Conservation (phyloP, 371 early-diverging fungal species). For the Mortierella sp. region DNA sequence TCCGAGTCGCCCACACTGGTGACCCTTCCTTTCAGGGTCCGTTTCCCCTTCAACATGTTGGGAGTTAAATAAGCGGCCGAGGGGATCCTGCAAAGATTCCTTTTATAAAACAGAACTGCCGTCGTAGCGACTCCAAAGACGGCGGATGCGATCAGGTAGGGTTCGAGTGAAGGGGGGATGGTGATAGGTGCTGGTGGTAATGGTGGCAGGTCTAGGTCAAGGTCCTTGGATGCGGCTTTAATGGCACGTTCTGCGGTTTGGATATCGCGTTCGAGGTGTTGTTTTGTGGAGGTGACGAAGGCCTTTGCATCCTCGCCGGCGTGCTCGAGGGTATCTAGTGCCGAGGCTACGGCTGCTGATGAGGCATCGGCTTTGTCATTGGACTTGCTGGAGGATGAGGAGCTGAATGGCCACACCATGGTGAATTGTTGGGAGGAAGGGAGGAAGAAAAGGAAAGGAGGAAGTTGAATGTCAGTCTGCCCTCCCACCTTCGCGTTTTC, state of each 20-base stretch:
- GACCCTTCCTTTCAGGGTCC: conserved; percentile 63
- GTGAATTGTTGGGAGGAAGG: not conserved
- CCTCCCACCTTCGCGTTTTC: not conserved
- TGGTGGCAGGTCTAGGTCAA: not conserved
- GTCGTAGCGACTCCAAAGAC: conserved; percentile 27
- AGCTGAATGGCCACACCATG: conserved; percentile 50
- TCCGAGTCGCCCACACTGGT: conserved; percentile 74
- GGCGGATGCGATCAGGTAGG: conserved; percentile 30
- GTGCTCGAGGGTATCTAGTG: conserved; percentile 19
- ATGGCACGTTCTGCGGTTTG: not conserved
- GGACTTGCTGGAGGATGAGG: conserved; percentile 15
- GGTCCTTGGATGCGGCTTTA: conserved; percentile 1
- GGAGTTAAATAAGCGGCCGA: conserved; percentile 69
- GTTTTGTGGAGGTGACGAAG: conserved; percentile 22
- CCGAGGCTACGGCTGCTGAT: conserved; percentile 14
- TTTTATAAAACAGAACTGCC: conserved; percentile 27
- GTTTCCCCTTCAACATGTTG: conserved; percentile 57
- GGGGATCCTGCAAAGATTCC: conserved; percentile 50
- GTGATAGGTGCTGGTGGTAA: not conserved
- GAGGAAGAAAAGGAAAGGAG: not conserved
- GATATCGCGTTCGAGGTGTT: conserved; percentile 19
- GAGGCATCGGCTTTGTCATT: not conserved
- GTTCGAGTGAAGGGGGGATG: conserved; percentile 29
- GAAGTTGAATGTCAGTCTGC: conserved; percentile 1
- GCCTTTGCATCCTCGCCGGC: conserved; percentile 30